Base-by-base conservation (phyloP, 805 yeast genomes). In the Zygotorulaspora sp. region DNA sequence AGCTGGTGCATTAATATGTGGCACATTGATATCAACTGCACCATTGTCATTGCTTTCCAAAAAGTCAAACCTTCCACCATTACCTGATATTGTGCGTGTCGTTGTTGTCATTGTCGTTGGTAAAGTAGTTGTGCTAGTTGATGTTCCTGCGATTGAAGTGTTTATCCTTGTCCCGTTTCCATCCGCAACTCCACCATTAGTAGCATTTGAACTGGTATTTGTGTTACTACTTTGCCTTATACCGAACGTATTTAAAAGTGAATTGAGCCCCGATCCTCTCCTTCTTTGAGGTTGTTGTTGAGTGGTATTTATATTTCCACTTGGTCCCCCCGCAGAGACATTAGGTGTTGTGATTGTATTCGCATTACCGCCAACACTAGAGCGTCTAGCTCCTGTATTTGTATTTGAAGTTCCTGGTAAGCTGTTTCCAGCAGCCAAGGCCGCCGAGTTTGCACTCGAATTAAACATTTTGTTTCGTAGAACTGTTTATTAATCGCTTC, bases 231-330 rank as follows among this genome's bases (percentile, higher is more conserved):
- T 44, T 27, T 45, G 58, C 35, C 61, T 53, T 14, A 57, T 53
- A 4, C 63, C 63, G 40, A 58, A 55, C 5, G 58, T 49, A 35
- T 47, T 55, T 31, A 57, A 35, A 16, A 57, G 33, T 15, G 55
- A 48, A 24, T 50, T 53, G 31, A 56, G 46, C 17, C 60, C 54
- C 2, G 61, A 51, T 12, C 55, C 57, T 19, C 57, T 44, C 23
- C 55, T 47, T 31, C 55, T 43, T 27, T 30, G 36, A 11, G 33
- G 28, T 10, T 21, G 23, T 21, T 10, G 9, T 7, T 7, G 9
- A 21, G 7, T 21, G 6, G 32, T 13, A 9, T 28, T 17, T 12
- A 11, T 6, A 12, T 14, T 10, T 10, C 30, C 30, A 12, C 30
- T 31, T 13, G 32, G 23, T 4, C 28, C 27, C 20, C 26, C 14